These are phyloP conservation scores for Turritis glabra DNA, from an alignment of 345 rosid genomes.

Conservation along the genomic window DNA sequence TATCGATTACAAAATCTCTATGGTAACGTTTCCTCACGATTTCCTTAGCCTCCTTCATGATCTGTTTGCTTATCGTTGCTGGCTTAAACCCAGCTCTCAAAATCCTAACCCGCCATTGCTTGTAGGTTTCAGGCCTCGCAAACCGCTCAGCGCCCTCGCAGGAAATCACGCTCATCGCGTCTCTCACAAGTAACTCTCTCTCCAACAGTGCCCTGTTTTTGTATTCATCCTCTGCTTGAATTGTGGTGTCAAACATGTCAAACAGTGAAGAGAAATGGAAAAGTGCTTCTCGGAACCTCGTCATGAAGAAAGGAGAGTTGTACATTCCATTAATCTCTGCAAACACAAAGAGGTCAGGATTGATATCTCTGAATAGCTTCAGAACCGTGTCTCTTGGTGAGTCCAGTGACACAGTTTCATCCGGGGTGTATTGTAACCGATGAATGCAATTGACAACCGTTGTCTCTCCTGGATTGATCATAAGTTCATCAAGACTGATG, in stretches of 20 bases:
- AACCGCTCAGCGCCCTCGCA: slow-evolving; percentile 71
- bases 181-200: slow-evolving; percentile 60
- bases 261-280: slow-evolving; percentile 69
- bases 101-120: slow-evolving; percentile 64
- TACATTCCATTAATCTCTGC: slow-evolving; percentile 64
- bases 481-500: slow-evolving; percentile 61
- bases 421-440: slow-evolving; percentile 64
- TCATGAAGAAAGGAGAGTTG: slow-evolving; percentile 72
- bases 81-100: slow-evolving; percentile 67
- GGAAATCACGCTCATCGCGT: slow-evolving; percentile 63
- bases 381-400: slow-evolving; percentile 73
- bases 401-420: slow-evolving; percentile 54
- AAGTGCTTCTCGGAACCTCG: slow-evolving; percentile 70
- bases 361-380: slow-evolving; percentile 57
- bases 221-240: slow-evolving; percentile 50
- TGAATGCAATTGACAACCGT: slow-evolving; percentile 58
- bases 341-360: slow-evolving; percentile 65
- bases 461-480: slow-evolving; percentile 54
- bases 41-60: slow-evolving; percentile 48
- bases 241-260: slow-evolving; percentile 66
- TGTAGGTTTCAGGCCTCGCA: slow-evolving; percentile 80
- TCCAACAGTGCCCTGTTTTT: slow-evolving; percentile 63
- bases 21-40: slow-evolving; percentile 50
- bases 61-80: slow-evolving; percentile 47
- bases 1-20: slow-evolving; percentile 54